Evolutionary conservation across 78 protist genomes (phyloP).

Genomic region (Guillardia theta): DNA sequence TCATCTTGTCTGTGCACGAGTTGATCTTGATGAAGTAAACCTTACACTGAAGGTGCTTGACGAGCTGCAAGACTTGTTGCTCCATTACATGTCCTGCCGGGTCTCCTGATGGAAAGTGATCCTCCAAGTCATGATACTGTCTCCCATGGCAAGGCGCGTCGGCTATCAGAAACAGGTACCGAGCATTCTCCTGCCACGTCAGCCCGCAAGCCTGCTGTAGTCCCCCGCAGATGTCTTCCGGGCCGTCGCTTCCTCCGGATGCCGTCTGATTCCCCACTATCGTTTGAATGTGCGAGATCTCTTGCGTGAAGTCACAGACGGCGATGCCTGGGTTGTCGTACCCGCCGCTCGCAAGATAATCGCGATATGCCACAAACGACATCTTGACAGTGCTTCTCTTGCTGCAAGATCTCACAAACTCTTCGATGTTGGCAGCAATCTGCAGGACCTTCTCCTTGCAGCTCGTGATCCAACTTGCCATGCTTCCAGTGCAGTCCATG

Average conservation of each 20-base stretch:
- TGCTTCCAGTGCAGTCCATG: conserved; percentile 39
- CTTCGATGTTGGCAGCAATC: neutral
- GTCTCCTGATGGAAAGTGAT: neutral
- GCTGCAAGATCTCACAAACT: neutral
- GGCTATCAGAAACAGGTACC: neutral
- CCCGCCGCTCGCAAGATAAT: neutral
- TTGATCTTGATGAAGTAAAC: neutral
- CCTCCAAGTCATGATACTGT: neutral
- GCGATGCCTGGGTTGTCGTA: neutral
- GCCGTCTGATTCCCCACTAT: neutral
- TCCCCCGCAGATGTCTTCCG: neutral
- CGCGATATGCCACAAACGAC: conserved; percentile 33
- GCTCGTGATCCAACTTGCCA: neutral
- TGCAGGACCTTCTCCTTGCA: neutral
- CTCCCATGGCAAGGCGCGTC: neutral
- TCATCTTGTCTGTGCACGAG: neutral
- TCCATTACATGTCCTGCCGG: neutral
- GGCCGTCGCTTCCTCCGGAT: neutral
- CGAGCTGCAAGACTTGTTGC: neutral
- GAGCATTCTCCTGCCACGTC: neutral
- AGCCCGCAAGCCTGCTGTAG: neutral
- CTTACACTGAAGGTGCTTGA: neutral
- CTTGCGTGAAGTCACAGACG: neutral
- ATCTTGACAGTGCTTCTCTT: neutral
- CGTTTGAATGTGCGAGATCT: neutral